Base-by-base conservation (phyloP, 306 rosid genomes). In the Begonia fuchsioides region DNA sequence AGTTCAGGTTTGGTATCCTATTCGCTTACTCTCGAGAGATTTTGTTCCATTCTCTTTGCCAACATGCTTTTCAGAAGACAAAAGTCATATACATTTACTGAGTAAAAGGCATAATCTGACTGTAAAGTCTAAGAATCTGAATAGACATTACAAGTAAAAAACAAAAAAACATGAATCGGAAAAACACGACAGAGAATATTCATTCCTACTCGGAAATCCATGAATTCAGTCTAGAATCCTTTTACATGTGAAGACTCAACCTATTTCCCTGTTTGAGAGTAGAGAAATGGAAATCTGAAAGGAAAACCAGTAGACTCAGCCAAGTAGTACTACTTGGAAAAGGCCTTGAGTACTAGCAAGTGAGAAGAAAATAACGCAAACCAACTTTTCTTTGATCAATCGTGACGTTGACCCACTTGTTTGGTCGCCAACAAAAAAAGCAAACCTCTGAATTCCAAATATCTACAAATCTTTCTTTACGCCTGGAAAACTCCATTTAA, bases 91-190 rank as follows among this genome's bases (percentile, higher is more conserved):
- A 61, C 54, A 49, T 66, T 72, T 68, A 67, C 57, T 61, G 65
- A 62, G 76, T 60, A 69, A 61, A 76, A 20, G 77, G 70, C 84
- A 78, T 52, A 41, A 55, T 70, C 87, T 74, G 90, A 80, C 76
- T 76, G 79, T 61, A 71, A 77, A 83, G 61, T 77, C 57, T 70
- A 63, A 62, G 93, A 83, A 83, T 76, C 71, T 62, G 26, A 38
- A 55, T 47, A 53, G 64, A 76, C 60, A 49, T 55, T n/a, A n/a
- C 43, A 44, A 59, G 64, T 43, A 59, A 68, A 64, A 49, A 54
- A 60, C 60, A 58, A 63, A 59, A n/a, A 32, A 47, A 19, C 12
- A 9, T 47, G 65, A 55, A 65, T 53, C 49, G 43, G 66, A 54
- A 67, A 58, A 53, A 39, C 53, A 51, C 47, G 48, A 52, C 39